Evolutionary conservation across 345 rosid species (phyloP), one percentile per base, ranked within the genome.

Genomic region (Eutrema yunnanense): DNA sequence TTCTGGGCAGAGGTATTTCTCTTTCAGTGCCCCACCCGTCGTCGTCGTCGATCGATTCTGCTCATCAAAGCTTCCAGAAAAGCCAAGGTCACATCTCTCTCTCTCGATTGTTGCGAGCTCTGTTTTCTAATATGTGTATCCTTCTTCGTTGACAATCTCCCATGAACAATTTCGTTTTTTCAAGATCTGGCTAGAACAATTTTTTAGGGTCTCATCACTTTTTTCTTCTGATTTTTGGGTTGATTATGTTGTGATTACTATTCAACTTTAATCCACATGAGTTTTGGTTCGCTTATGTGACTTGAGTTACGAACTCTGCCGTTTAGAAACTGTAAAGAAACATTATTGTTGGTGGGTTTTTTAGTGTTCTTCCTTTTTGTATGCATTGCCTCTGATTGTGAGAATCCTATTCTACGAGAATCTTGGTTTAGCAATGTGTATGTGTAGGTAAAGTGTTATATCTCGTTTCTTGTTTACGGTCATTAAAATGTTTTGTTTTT

Each of bases 11-110:
- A 56, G 46, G 14, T 44, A 10, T 7, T 48, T 19, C 22, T 32
- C 44, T 43, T 68, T 22, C 16, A 55, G 43, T 58, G 22, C 48
- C 14, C 29, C 12, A 4, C 1, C 43, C 30, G n/a, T 57, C 65
- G 19, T 57, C 65, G 19, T 49, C 26, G 26, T 22, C 26, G 26
- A 22, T 22, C n/a, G 50, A 34, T 43, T 30, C 43, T 41, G 40
- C 61, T 38, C 44, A 22, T 33, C 61, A 36, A 61, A 40, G 11
- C 42, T 51, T 51, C 52, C 52, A 6, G 30, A 14, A 6, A 26
- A 71, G 34, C 43, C 6, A 63, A 54, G 76, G 63, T 72, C 29
- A 33, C 32, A 36, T 52, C 65, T 59, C 30, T 52, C 30, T 52
- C 10, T 58, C 58, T 70, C 30, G 29, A 59, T 58, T 29, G 2